Evolutionary conservation across 352 stramenopile species (phyloP), one percentile per base, ranked within the genome.

Genomic region (Hyaloperonospora arabidopsidis): DNA sequence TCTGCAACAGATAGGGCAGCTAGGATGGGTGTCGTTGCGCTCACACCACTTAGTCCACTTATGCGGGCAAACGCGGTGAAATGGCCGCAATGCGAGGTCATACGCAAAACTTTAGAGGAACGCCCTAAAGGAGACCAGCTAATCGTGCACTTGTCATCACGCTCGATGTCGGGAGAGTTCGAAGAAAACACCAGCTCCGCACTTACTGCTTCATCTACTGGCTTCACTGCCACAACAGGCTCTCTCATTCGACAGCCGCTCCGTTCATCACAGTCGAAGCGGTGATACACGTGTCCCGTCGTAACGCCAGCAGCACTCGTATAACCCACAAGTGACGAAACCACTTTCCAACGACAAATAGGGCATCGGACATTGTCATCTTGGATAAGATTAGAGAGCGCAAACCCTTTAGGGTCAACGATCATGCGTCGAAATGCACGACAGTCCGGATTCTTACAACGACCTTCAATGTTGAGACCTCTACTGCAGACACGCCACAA

Each of bases 391-490:
- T 75, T 71, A 51, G 71, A 63, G 3, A 13, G 0, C 14, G 32
- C 5, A 36, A 67, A 69, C 1, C 44, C 14, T 12, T 53, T 55
- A 0, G 4, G 39, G 8, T 63, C 19, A 13, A 71, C 60, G 14
- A 73, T 32, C 48, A 59, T 40, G 1, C 64, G 2, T 5, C 29
- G 13, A 54, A 54, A 72, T 8, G 64, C 67, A 17, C 0, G 13
- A 25, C 63, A 76, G 0, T 17, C 14, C 1, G 0, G 13, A n/a
- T 52, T 68, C 3, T 6, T 29, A 43, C 60, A 76, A 17, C 12
- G 21, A 4, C 67, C 67, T 63, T 70, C 64, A 41, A 76, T 64
- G 18, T 73, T 70, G 3, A 76, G 44, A 23, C 2, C 67, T 55
- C 54, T 57, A 51, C 10, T 0, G 11, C 21, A 25, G 46, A 17